Evolutionary conservation across 2,329 filamentous ascomycete genomes (phyloP), one percentile per base, ranked within the genome.

Genomic region (Tetracladium maxilliforme): DNA sequence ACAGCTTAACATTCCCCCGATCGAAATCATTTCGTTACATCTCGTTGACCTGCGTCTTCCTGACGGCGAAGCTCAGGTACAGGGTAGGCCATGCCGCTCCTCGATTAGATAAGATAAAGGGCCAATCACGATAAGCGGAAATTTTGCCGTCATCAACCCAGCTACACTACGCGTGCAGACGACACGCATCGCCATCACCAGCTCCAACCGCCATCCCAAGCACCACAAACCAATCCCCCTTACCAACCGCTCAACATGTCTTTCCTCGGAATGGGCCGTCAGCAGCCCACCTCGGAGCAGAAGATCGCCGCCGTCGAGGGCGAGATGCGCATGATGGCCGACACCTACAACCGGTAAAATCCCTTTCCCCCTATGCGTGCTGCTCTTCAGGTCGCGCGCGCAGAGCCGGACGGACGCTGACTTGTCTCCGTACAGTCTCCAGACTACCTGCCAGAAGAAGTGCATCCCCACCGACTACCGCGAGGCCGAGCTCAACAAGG

Each of bases 401-500:
- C n/a, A 22, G 10, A 13, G 16, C 11, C 8, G 6, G 11, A 14
- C 8, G 4, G 18, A 25, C 10, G 10, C 23, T 19, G 20, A 44
- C 24, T 10, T 6, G 19, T 15, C 7, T 8, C 11, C 21, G 16
- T 21, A 26, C 39, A 92, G 84, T 35, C 70, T 95, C 35, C 76
- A 83, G 45, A 74, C 82, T 54, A 80, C 82, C 34, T 98, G 90
- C 70, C 73, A 80, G 39, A 73, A 78, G 51, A 98, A 98, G 64
- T 98, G 90, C 59, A 70, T 98, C 41, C 87, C 87, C 34, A 65
- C 61, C 45, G 74, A 87, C 44, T 98, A 95, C 71, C 83, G 84
- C 51, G 90, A 98, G 62, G 73, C 70, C 52, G 87, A 98, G 43
- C 74, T 98, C 45, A 93, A 94, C 71, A 98, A 98, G 64, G 92